Evolutionary conservation across 2,329 filamentous ascomycete species (phyloP).

Genomic region (Colletotrichum sp.): DNA sequence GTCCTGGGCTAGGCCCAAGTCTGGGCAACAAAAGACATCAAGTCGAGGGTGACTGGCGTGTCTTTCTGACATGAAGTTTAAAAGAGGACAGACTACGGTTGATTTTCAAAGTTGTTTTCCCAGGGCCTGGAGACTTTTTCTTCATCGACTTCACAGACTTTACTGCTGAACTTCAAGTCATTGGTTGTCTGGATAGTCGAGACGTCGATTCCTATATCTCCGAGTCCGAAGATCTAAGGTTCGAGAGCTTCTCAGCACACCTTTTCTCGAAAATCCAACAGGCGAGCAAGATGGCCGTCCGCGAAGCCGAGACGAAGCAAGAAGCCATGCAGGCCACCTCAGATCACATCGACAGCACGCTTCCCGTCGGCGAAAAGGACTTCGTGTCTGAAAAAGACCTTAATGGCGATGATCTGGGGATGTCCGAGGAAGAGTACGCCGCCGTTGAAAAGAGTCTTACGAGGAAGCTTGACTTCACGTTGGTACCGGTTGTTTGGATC

Average conservation of each 20-base stretch:
- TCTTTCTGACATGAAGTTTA: background rate
- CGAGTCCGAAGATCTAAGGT: too few relatives aligned
- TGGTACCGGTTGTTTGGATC: constrained; percentile 18
- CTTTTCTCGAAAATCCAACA: background rate
- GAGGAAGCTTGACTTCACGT: constrained; percentile 26
- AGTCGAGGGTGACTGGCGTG: background rate
- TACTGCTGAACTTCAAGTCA: background rate
- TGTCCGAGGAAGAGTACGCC: background rate
- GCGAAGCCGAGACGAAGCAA: background rate
- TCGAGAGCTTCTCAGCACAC: too few relatives aligned
- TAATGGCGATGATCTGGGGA: background rate
- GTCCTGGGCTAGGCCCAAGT: background rate
- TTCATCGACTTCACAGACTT: background rate
- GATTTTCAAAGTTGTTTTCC: background rate
- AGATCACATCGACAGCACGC: background rate
- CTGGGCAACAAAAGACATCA: background rate
- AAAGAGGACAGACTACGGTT: background rate
- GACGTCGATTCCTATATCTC: background rate
- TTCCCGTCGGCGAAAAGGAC: background rate
- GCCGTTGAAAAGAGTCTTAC: constrained; percentile 9
- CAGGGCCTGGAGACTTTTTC: background rate
- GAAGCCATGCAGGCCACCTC: background rate
- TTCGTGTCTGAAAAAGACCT: background rate
- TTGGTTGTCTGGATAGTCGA: background rate
- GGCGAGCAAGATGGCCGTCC: background rate